Evolutionary conservation across 2,329 filamentous ascomycete genomes (phyloP).

Genomic region (Aulographum hederae): DNA sequence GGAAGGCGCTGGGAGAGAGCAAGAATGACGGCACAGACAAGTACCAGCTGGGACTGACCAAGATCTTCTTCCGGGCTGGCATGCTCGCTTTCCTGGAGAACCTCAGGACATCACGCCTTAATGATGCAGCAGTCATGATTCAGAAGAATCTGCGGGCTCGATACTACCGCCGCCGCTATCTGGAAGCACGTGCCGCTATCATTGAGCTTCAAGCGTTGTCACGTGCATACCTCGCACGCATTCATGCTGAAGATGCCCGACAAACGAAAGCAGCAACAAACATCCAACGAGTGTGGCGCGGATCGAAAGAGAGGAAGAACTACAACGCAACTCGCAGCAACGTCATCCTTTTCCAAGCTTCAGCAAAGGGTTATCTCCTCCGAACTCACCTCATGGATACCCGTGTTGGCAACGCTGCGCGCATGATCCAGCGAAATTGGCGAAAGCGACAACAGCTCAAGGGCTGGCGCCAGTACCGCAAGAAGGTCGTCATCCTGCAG

Average conservation of each 20-base stretch:
- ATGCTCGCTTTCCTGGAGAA: conserved; percentile 98
- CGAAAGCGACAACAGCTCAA: conserved; percentile 61
- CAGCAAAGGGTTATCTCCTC: conserved; percentile 80
- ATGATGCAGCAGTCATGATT: conserved; percentile 90
- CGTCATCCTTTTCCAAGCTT: conserved; percentile 73
- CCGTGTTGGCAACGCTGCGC: conserved; percentile 76
- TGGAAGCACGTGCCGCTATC: conserved; percentile 70
- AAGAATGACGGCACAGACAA: conserved; percentile 61
- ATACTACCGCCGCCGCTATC: conserved; percentile 82
- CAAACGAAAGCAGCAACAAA: conserved; percentile 76
- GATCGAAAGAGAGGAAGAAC: conserved; percentile 69
- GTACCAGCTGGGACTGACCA: conserved; percentile 92
- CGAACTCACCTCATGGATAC: conserved; percentile 88
- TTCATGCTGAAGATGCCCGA: conserved; percentile 61
- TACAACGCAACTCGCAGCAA: conserved; percentile 67
- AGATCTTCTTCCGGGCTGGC: conserved; percentile 97
- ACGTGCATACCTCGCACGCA: conserved; percentile 62
- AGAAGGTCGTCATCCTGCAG: conserved; percentile 77
- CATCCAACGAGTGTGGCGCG: conserved; percentile 90
- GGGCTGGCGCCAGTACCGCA: conserved; percentile 74
- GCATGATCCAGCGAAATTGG: conserved; percentile 83
- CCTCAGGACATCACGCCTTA: conserved; percentile 72
- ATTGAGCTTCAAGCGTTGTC: conserved; percentile 61
- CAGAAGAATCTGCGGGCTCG: conserved; percentile 95
- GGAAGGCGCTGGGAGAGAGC: conserved; percentile 57